Evolutionary conservation across 1,284 basidiomycete genomes (phyloP).

Genomic region (Malassezia psittaci): DNA sequence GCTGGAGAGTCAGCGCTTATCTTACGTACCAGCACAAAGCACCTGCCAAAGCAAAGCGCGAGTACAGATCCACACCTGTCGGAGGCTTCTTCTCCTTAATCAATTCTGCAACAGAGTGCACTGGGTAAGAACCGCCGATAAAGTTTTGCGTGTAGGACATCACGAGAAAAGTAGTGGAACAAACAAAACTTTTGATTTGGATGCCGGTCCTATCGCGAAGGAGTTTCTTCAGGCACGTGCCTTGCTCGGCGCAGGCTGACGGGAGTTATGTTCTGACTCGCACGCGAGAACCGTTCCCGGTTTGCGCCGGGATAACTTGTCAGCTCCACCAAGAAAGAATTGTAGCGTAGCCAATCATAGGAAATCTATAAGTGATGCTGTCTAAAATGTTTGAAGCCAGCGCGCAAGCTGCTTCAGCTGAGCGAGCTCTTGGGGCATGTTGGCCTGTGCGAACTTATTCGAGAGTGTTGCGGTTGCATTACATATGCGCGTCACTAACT

Average conservation of each 20-base stretch:
- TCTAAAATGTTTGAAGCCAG: not conserved
- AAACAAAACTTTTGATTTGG: too few relatives aligned
- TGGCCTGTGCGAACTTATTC: constrained; percentile 3
- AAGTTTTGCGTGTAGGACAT: constrained; percentile 17
- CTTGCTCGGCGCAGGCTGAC: too few relatives aligned
- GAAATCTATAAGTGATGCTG: not conserved
- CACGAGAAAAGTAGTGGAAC: not conserved
- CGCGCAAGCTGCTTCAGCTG: not conserved
- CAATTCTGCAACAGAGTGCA: constrained; percentile 33
- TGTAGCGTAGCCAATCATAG: too few relatives aligned
- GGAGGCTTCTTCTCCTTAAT: constrained; percentile 2
- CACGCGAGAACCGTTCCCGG: too few relatives aligned
- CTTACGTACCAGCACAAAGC: constrained; percentile 59
- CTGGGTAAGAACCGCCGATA: constrained; percentile 25
- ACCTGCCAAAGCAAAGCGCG: constrained; percentile 64
- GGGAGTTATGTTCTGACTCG: too few relatives aligned
- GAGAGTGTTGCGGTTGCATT: constrained; percentile 28
- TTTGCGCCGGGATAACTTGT: too few relatives aligned
- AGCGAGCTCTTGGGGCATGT: not conserved
- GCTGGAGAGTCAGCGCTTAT: constrained; percentile 43
- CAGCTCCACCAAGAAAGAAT: too few relatives aligned
- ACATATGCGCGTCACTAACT: constrained; percentile 40
- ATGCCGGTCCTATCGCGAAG: too few relatives aligned
- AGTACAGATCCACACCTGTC: constrained; percentile 48
- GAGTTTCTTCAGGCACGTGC: too few relatives aligned